Percentiles rank a stretch among this genome's conserved stretches.
phyloP scores from a whole-genome alignment of 176 grass and related monocot genomes.

The Chloris gayana region DNA sequence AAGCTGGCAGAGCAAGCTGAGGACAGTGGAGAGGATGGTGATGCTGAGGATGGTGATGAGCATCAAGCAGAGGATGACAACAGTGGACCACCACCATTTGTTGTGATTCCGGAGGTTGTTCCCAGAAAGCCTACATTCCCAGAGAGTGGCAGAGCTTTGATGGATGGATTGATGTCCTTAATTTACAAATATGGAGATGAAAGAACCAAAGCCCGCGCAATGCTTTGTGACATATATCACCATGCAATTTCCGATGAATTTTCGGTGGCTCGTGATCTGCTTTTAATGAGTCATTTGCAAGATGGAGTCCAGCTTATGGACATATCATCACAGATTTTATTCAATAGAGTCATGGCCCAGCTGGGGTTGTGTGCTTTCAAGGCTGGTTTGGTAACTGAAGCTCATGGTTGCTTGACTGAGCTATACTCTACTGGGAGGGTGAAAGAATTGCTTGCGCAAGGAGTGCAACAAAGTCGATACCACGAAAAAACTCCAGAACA shows the following conservation, averaged over 20 bases:
- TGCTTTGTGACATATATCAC: conserved; percentile 98
- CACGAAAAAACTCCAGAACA: conserved; percentile 98
- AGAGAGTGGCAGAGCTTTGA: conserved; percentile 68
- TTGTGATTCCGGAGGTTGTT: conserved; percentile 77
- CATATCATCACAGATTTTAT: conserved; percentile 91
- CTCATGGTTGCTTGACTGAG: conserved; percentile 81
- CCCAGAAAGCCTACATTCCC: conserved; percentile 83
- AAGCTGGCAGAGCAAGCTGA: conserved; percentile 63
- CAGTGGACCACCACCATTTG: conserved; percentile 60
- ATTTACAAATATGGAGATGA: conserved; percentile 95
- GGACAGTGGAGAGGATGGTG: conserved; percentile 54
- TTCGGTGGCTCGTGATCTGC: conserved; percentile 77
- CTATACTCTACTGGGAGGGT: conserved; percentile 78
- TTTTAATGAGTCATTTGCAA: conserved; percentile 97
- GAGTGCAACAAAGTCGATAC: conserved; percentile 79
- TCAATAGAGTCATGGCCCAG: conserved; percentile 94
- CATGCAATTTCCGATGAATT: conserved; percentile 93
- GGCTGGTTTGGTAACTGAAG: conserved; percentile 83
- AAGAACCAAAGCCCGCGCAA: conserved; percentile 90
- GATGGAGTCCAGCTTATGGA: conserved; percentile 95
- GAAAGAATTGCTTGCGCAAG: conserved; percentile 92
- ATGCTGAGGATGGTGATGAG: conserved; percentile 38
- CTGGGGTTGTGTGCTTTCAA: conserved; percentile 85
- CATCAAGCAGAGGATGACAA: no score
- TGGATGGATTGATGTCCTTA: conserved; percentile 77